Base-by-base conservation (phyloP, 164 flowering plant species). In the Paratinospora sagittata region DNA sequence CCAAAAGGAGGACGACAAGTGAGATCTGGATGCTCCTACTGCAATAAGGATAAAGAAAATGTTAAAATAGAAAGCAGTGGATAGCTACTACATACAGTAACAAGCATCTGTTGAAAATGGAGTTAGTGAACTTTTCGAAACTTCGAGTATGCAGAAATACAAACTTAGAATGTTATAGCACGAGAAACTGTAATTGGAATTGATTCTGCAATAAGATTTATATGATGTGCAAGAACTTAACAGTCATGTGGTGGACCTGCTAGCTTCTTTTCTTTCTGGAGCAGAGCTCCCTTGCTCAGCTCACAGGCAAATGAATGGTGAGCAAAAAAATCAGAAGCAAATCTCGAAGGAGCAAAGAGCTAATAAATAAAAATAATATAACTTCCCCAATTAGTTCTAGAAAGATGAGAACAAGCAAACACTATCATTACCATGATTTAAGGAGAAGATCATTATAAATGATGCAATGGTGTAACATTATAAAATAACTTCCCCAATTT, bases 1-100 rank as follows among this genome's bases (percentile, higher is more conserved):
- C 65, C 30, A 58, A 27, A 58, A 57, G 75, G 55, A 73, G 71
- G 47, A 73, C 27, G 24, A 45, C 5, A 24, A 74, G 68, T 9
- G 67, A 82, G 75, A 87, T 27, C 80, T 89, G 91, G 79, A 90
- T 79, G 63, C 81, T 90, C 79, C 84, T 74, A 85, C 97, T 94
- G 97, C 76, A 81, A 58, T 19, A 67, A 67, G 64, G 69, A 66
- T 17, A 63, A 73, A 66, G 24, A 69, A 60, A 70, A 10, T 60
- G 63, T 73, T n/a, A 19, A 70, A 33, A 26, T 37, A 13, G 1
- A 23, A 45, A 52, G 47, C 34, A 2, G 16, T 14, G 27, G 30
- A 6, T 17, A 65, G 61, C 24, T 55, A 26, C 36, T 37, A 58
- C 11, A 39, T 27, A 55, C 11, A 36, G 37, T 5, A 36, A 17